phyloP scores from a whole-genome alignment of 768 basidiomycete species.

The Mycena galopus region DNA sequence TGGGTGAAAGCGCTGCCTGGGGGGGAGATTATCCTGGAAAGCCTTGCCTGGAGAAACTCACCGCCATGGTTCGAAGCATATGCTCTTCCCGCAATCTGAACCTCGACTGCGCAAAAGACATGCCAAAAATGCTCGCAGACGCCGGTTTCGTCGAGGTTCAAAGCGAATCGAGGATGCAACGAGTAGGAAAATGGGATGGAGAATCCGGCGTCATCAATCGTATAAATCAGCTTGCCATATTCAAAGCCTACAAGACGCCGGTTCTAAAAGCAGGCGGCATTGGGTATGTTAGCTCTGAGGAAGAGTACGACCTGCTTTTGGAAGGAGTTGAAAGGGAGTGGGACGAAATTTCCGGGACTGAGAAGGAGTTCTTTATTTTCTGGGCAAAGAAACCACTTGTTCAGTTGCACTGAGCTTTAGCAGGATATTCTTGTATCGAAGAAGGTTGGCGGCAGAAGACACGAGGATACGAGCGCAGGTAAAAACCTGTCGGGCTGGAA shows the following conservation, averaged over 20 bases:
- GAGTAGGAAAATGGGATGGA: not conserved
- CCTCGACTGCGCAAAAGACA: not conserved
- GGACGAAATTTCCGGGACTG: not conserved
- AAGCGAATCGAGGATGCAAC: not conserved
- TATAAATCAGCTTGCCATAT: not conserved
- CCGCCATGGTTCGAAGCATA: not conserved
- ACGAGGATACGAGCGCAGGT: too few relatives aligned
- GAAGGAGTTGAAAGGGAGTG: not conserved
- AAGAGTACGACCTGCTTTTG: not conserved
- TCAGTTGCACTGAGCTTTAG: not conserved
- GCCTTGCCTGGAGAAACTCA: not conserved
- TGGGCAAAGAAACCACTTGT: not conserved
- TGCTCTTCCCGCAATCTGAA: not conserved
- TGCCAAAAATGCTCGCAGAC: not conserved
- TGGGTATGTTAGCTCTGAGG: not conserved
- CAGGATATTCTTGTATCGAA: not conserved
- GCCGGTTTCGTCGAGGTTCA: not conserved
- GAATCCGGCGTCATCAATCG: not conserved
- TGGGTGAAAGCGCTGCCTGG: not conserved
- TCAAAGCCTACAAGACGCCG: not conserved
- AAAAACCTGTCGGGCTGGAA: too few relatives aligned
- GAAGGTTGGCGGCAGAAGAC: too few relatives aligned
- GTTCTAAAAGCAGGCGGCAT: not conserved
- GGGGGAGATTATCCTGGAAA: not conserved
- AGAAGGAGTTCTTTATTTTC: not conserved